These are phyloP conservation scores for Chytriomyces sp. DNA, from an alignment of 192 early-diverging fungal genomes.

Conservation along the genomic window DNA sequence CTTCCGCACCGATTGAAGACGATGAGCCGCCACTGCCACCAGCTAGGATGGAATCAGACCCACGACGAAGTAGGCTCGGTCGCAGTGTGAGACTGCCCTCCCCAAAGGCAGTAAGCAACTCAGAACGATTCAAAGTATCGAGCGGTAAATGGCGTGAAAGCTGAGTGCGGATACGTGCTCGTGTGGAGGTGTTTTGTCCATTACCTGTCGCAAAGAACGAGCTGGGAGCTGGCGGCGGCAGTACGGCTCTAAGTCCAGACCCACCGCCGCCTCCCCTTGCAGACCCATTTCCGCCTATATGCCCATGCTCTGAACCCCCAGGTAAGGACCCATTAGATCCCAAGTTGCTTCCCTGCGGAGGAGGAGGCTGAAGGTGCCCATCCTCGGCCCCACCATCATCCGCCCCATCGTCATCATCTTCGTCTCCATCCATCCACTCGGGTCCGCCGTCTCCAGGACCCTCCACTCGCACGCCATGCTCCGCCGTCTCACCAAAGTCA, in stretches of 20 bases:
- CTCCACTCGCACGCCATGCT: constrained; percentile 41
- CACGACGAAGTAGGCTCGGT: neutral
- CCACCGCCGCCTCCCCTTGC: neutral
- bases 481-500: constrained; percentile 74
- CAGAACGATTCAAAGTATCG: neutral
- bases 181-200: neutral
- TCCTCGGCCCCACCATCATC: constrained; percentile 27
- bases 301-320: neutral
- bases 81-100: neutral
- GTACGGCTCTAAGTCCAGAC: neutral
- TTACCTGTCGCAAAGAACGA: neutral
- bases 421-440: constrained; percentile 11
- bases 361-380: neutral
- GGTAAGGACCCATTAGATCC: neutral
- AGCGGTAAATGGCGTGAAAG: neutral
- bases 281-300: neutral
- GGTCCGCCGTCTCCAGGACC: constrained; percentile 38
- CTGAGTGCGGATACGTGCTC: neutral
- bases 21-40: neutral
- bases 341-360: neutral
- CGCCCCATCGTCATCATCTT: constrained; percentile 34
- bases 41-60: neutral
- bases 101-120: neutral
- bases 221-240: neutral
- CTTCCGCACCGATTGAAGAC: no score